Evolutionary conservation across 2,329 filamentous ascomycete species (phyloP), one percentile per base, ranked within the genome.

Genomic region (Apiospora malaysiana): DNA sequence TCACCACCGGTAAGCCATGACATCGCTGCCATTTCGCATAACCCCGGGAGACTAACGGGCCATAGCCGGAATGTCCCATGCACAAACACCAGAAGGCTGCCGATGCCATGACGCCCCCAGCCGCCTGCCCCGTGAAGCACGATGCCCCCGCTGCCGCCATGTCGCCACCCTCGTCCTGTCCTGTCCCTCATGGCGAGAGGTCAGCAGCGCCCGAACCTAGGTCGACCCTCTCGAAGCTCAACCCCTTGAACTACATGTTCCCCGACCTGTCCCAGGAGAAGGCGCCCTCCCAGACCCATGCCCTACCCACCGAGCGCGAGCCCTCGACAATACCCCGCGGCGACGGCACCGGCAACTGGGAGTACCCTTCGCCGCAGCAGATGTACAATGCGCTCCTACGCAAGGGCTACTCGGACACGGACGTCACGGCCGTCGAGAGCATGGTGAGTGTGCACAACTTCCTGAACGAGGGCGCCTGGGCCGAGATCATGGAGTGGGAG

Each of bases 401-500:
- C 74, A 99, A 99, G 83, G 96, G 96, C 71, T 96, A 98, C 82
- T 94, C 93, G 0, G 95, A 98, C 80, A 98, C 96, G 0, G 95
- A 97, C 70, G 89, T 94, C 70, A 96, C 95, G 25, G 94, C 95
- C 4, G 95, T 99, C 18, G 95, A 98, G 82, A 91, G 92, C 78
- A 99, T 99, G 96, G 96, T 99, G 7, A 93, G 94, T 0, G 94
- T 98, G 14, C 96, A 99, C 86, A 99, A 99, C 83, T 98, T 98
- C 78, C 83, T 99, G 71, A 99, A 99, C 81, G 96, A 99, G 81
- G 96, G 96, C 74, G 96, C 96, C 9, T 99, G 96, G 96, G 88
- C 89, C 23, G 96, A 99, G 86, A 97, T 99, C 78, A 88, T 96
- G 74, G 93, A 92, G 56, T 98, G 95, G 95, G 96, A 99, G 85